Evolutionary conservation across 371 early-diverging fungal species (phyloP), one percentile per base, ranked within the genome.

Genomic region (Mortierella sp.): DNA sequence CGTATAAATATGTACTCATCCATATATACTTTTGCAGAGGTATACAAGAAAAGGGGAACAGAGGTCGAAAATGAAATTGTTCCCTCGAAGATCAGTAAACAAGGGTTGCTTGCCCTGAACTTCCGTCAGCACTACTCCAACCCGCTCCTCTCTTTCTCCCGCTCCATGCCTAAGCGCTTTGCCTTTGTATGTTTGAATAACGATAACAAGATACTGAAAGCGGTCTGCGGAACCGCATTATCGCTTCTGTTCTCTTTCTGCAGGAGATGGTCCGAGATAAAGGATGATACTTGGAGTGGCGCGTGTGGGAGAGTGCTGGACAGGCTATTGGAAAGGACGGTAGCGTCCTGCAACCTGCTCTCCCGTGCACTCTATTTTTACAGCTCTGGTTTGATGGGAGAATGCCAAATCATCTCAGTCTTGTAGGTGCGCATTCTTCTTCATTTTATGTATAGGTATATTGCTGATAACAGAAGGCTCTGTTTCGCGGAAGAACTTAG

Each of bases 151-250:
- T 17, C 17, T 43, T n/a, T 28, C 14, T 46, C 27, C 32, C 30
- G 56, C 4, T 23, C 15, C 46, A 44, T 56, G 43, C n/a, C 44
- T 44, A 44, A 34, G 49, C 58, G 37, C 34, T 37, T 27, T 37
- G 39, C 39, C 48, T 48, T 59, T 59, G 2, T 50, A 14, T 30
- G 8, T 27, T 28, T 15, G 28, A 50, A 12, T 28, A 30, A 50
- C n/a, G n/a, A n/a, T n/a, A n/a, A n/a, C n/a, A n/a, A n/a, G n/a
- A n/a, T n/a, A n/a, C n/a, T n/a, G n/a, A n/a, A n/a, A n/a, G n/a
- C n/a, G n/a, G n/a, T n/a, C n/a, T n/a, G n/a, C n/a, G n/a, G n/a
- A n/a, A n/a, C n/a, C n/a, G n/a, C n/a, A n/a, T n/a, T n/a, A n/a
- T n/a, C n/a, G n/a, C n/a, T n/a, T n/a, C n/a, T n/a, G n/a, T n/a